Conservation (phyloP, 2,329 filamentous ascomycete genomes). For the Pseudocercospora cruenta region DNA sequence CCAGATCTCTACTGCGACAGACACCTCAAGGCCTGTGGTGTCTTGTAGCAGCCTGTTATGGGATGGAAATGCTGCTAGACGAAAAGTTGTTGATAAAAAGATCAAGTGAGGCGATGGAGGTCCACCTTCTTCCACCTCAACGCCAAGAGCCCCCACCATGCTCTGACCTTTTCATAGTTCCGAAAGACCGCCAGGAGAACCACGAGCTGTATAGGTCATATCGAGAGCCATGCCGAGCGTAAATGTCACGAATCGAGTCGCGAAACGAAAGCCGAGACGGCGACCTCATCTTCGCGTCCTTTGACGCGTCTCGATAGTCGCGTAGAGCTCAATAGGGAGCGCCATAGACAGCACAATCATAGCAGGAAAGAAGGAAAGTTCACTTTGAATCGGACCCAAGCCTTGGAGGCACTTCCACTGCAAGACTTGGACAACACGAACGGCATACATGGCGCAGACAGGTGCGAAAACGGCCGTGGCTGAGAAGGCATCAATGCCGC, state of each 20-base stretch:
- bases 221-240: not conserved
- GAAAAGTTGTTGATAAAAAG: not conserved
- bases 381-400: too few relatives aligned
- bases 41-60: not conserved
- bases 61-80: not conserved
- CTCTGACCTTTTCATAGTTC: not conserved
- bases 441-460: not conserved
- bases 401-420: too few relatives aligned
- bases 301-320: not conserved
- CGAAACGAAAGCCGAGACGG: constrained; percentile 3
- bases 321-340: not conserved
- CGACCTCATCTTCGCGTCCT: not conserved
- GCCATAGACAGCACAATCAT: not conserved
- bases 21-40: not conserved
- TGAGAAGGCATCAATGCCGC: not conserved
- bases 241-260: not conserved
- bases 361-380: not conserved
- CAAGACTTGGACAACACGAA: not conserved
- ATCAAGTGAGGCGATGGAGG: not conserved
- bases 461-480: not conserved
- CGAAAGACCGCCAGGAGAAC: too few relatives aligned
- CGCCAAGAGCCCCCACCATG: not conserved
- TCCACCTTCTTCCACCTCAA: not conserved
- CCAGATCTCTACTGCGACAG: too few relatives aligned
- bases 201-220: not conserved